Evolutionary conservation across 2,329 filamentous ascomycete species (phyloP), one percentile per base, ranked within the genome.

Genomic region (Diaporthe batatas): DNA sequence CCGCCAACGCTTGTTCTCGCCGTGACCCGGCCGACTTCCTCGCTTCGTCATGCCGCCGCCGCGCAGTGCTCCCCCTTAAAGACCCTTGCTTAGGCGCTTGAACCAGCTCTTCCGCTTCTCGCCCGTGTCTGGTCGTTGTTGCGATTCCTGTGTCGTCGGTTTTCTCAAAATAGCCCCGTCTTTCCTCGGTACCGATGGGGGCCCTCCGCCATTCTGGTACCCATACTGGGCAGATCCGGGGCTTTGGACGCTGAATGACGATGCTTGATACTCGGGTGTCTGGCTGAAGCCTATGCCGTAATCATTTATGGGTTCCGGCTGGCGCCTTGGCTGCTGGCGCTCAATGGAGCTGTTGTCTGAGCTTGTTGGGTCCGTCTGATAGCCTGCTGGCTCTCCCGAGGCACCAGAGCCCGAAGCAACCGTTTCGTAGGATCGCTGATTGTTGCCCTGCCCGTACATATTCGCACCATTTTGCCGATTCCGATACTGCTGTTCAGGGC

Each of bases 91-190:
- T 82, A 98, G 89, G 77, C 91, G 90, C 79, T 93, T 91, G 78
- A 98, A 91, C 94, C 95, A 98, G 80, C 95, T 96, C 88, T 95
- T 95, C 76, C 93, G 89, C 87, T 97, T 98, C 74, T 95, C 92
- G 16, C 80, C 79, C 25, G 77, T 75, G 4, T 79, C 79, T 7
- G 82, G 80, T 59, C 81, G 78, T 71, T 79, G 53, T 51, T 73
- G 65, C 47, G 55, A 55, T 21, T 54, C 69, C 25, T 76, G 73
- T 10, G 74, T 54, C 18, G 75, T 73, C 18, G 77, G 74, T 53
- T 81, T 79, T 62, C 78, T 76, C 44, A 77, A 49, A 10, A 80
- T 75, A 25, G 76, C 29, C 29, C 76, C 79, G 6, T 80, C 79
- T 73, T 83, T 83, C 36, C 77, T 79, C 11, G 82, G 82, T 53